Base-by-base conservation (phyloP, 768 basidiomycete genomes). In the Trametes cinnabarina region DNA sequence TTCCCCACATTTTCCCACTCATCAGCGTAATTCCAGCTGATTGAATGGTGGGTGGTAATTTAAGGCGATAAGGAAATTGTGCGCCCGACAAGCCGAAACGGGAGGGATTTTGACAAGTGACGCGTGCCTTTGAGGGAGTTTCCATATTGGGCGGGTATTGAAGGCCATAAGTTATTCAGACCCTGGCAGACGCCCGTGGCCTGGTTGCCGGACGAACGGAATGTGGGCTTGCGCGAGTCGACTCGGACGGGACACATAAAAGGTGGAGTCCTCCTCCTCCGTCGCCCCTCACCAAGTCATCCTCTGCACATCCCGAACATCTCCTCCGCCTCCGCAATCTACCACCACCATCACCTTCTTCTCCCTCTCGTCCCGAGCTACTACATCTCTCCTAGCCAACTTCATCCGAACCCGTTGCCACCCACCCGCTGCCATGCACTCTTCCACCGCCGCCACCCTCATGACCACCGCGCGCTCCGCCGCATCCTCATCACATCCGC, bases 281-380 rank as follows among this genome's bases (percentile, higher is more conserved):
- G 30, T 47, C 58, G 58, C 58, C 62, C 55, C 60, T 55, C 58
- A 57, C 54, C 54, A 47, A 54, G n/a, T n/a, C n/a, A n/a, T n/a
- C n/a, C n/a, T n/a, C n/a, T n/a, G n/a, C n/a, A n/a, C n/a, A n/a
- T n/a, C n/a, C n/a, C n/a, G n/a, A n/a, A n/a, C n/a, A 58, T 30
- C 34, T 53, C 57, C 44, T 55, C 54, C 56, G 42, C 56, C 30
- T n/a, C 53, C 43, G 22, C 44, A n/a, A 22, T 46, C 37, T 39
- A 39, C 9, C n/a, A 39, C 7, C 44, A 14, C n/a, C 22, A 37
- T 30, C 54, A 19, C 52, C 55, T 49, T 20, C 47, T 40, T 54
- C 51, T 39, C 26, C 56, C 47, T 35, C 58, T 40, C 61, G 22
- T 54, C 62, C 54, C 19, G 40, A 54, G 22, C 58, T 30, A n/a